Percentiles rank a stretch among this genome's conserved stretches.
phyloP scores from a whole-genome alignment of 352 stramenopile species.

The Phytophthora multivora region DNA sequence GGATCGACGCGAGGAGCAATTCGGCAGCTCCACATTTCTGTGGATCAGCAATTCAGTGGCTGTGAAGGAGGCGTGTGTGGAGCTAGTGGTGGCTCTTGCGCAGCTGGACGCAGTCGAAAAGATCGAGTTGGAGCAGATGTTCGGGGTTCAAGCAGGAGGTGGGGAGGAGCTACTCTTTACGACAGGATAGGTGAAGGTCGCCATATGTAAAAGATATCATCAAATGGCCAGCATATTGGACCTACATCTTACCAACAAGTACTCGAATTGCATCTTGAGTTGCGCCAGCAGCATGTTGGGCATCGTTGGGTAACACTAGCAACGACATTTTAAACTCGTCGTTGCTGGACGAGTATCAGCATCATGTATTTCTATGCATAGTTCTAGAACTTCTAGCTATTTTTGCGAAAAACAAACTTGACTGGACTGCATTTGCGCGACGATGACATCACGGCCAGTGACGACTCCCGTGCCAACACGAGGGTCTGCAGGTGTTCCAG shows the following conservation, averaged over 20 bases:
- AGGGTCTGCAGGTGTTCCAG: background rate
- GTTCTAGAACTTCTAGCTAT: background rate
- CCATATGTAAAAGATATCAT: background rate
- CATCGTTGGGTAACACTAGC: too few relatives aligned
- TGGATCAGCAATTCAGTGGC: slow-evolving; percentile 77
- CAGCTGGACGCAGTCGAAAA: slow-evolving; percentile 46
- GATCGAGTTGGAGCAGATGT: slow-evolving; percentile 54
- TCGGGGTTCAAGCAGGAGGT: slow-evolving; percentile 31
- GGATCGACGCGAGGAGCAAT: slow-evolving; percentile 30
- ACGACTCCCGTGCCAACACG: slow-evolving; percentile 17
- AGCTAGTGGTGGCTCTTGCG: slow-evolving; percentile 47
- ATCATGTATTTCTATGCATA: too few relatives aligned
- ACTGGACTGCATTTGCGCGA: background rate
- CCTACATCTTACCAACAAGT: background rate
- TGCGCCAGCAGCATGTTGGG: too few relatives aligned
- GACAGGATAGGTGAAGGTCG: background rate
- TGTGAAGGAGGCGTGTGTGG: slow-evolving; percentile 41
- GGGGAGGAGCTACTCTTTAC: background rate
- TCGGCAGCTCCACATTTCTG: slow-evolving; percentile 45
- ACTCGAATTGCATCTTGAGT: background rate
- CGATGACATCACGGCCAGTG: slow-evolving; percentile 15
- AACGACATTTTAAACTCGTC: too few relatives aligned
- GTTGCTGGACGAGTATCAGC: too few relatives aligned
- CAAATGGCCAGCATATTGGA: background rate
- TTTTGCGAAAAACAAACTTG: background rate